Evolutionary conservation across 2,329 filamentous ascomycete genomes (phyloP), one percentile per base, ranked within the genome.

Genomic region (Microsporum audouinii): DNA sequence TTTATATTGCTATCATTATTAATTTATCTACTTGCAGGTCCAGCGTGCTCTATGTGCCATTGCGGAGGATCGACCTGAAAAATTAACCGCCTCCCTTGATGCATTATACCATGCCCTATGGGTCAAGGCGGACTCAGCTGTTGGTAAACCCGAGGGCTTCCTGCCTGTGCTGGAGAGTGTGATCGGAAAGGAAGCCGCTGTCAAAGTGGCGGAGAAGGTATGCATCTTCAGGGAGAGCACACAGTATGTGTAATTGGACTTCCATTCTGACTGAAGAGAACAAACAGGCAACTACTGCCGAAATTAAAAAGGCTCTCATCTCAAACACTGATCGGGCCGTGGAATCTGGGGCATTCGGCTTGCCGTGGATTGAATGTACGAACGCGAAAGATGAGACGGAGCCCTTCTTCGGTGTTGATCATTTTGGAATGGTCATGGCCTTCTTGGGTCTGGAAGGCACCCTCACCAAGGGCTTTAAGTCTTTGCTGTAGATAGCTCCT

Each of bases 331-430:
- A 82, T 12, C 64, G 69, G 58, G 80, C 82, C 0, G 73, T 84
- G 29, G 70, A 72, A 29, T 75, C 78, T 29, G 83, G 82, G 0
- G 81, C 80, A 0, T 86, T 86, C 73, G 83, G 83, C 1, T 67
- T 85, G 59, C 83, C 83, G 1, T 86, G 81, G 79, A 82, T 84
- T 67, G 71, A 75, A 70, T 83, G 81, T 59, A 82, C 77, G 57
- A 82, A 84, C 69, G 58, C 69, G 5, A 72, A 80, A 58, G 82
- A 82, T 0, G 71, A 80, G 66, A 82, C 69, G 41, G 81, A 84
- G 64, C 71, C 71, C 0, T 85, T 81, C 66, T 86, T 81, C 80
- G 83, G 83, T 0, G 78, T 85, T 12, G 83, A 85, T 72, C 82
- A 84, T 70, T 65, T 86, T 49, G 82, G 79, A 1, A 78, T 80